Conservation (phyloP, 2,329 filamentous ascomycete species). For the Xylariaceae sp. region DNA sequence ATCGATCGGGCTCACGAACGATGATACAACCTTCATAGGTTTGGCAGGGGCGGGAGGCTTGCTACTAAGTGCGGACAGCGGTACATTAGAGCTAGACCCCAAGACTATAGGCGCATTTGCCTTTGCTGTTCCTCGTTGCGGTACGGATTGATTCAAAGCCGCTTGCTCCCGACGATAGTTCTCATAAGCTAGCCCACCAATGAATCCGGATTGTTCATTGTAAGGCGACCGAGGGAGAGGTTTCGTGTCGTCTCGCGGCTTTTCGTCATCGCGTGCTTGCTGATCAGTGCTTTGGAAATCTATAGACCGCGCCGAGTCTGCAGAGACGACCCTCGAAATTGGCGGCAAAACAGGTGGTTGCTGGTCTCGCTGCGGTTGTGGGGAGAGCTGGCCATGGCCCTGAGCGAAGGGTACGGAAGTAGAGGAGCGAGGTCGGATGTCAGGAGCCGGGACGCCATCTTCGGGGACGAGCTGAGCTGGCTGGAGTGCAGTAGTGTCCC, state of each 20-base stretch:
- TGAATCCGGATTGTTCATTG: slow-evolving; percentile 53
- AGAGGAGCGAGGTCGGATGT: slow-evolving; percentile 46
- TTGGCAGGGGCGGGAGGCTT: slow-evolving; percentile 38
- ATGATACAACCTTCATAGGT: slow-evolving; percentile 46
- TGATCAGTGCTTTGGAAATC: slow-evolving; percentile 19
- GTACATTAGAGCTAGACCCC: slow-evolving; percentile 36
- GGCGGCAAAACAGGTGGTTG: slow-evolving; percentile 48
- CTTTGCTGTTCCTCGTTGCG: slow-evolving; percentile 28
- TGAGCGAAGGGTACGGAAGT: slow-evolving; percentile 39
- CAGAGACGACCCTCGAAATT: slow-evolving; percentile 55
- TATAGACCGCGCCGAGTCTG: slow-evolving; percentile 41
- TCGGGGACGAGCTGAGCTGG: slow-evolving; percentile 50
- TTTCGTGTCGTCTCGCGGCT: slow-evolving; percentile 31
- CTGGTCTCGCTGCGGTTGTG: slow-evolving; percentile 36
- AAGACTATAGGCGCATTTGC: slow-evolving; percentile 17
- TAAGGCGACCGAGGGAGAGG: slow-evolving; percentile 44
- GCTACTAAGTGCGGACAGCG: slow-evolving; percentile 39
- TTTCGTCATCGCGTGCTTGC: slow-evolving; percentile 6
- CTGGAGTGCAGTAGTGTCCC: slow-evolving; percentile 47
- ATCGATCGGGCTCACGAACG: slow-evolving; percentile 58
- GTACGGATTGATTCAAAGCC: slow-evolving; percentile 27
- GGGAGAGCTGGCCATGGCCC: slow-evolving; percentile 47
- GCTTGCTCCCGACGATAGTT: slow-evolving; percentile 54
- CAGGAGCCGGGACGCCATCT: slow-evolving; percentile 54
- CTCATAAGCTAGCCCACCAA: slow-evolving; percentile 60